Percentiles rank a stretch among this genome's conserved stretches.
Conservation (phyloP, 352 stramenopile species). For the Globisporangium middletonii region DNA sequence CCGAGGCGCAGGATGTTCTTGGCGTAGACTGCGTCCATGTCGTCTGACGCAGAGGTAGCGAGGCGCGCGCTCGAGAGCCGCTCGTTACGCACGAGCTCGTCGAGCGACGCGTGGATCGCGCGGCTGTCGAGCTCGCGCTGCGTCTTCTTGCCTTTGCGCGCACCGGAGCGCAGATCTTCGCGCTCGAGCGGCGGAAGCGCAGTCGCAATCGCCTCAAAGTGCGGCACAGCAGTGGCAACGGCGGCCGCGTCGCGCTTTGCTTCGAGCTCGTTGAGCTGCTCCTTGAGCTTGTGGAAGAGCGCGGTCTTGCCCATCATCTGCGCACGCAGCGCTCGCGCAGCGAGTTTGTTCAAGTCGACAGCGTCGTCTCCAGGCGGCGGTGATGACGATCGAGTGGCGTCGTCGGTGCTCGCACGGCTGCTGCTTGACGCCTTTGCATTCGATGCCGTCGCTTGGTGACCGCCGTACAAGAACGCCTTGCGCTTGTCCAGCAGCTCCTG, state of each 20-base stretch:
- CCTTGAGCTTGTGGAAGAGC: slow-evolving; percentile 66
- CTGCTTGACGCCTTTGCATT: not conserved
- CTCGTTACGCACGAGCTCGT: slow-evolving; percentile 78
- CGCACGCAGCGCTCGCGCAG: slow-evolving; percentile 63
- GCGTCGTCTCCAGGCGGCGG: slow-evolving; percentile 16
- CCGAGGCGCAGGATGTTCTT: slow-evolving; percentile 74
- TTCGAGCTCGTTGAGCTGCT: slow-evolving; percentile 80
- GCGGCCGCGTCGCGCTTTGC: slow-evolving; percentile 42
- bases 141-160: slow-evolving; percentile 64
- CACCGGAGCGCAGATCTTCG: slow-evolving; percentile 55
- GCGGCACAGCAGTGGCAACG: slow-evolving; percentile 31
- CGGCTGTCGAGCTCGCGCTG: slow-evolving; percentile 12
- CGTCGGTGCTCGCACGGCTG: not conserved
- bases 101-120: slow-evolving; percentile 31
- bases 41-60: slow-evolving; percentile 26
- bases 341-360: slow-evolving; percentile 73
- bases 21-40: slow-evolving; percentile 66
- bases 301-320: slow-evolving; percentile 81
- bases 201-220: slow-evolving; percentile 51
- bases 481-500: slow-evolving; percentile 37
- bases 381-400: not conserved
- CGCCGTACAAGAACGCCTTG: slow-evolving; percentile 62
- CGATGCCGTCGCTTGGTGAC: not conserved
- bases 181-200: slow-evolving; percentile 63
- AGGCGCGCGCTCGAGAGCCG: slow-evolving; percentile 40